Percentiles rank a stretch among this genome's conserved stretches.
phyloP scores from a whole-genome alignment of 768 basidiomycete genomes.

The Trametes coccinea region DNA sequence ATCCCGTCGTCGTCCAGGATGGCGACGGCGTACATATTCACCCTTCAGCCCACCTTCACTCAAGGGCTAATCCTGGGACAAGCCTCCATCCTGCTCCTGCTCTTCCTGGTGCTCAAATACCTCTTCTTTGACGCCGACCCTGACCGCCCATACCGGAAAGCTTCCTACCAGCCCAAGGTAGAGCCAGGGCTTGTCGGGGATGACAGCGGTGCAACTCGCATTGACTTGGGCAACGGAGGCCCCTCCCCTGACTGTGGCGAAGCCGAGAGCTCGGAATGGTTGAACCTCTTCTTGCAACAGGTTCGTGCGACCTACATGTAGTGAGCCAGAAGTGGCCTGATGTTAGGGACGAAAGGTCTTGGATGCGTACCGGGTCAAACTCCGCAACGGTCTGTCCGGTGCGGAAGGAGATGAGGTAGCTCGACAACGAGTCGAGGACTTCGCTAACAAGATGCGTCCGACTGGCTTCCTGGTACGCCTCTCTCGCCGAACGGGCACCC shows the following conservation, averaged over 20 bases:
- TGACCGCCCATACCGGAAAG: conserved; percentile 52
- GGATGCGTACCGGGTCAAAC: conserved; percentile 73
- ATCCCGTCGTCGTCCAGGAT: conserved; percentile 19
- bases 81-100: conserved; percentile 77
- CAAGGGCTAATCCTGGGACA: conserved; percentile 94
- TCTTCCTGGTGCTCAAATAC: conserved; percentile 85
- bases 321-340: not conserved
- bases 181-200: conserved; percentile 42
- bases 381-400: conserved; percentile 70
- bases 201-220: not conserved
- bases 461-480: conserved; percentile 61
- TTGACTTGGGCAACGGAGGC: not conserved
- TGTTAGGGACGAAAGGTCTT: conserved; percentile 47
- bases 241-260: conserved; percentile 22
- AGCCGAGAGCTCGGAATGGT: conserved; percentile 86
- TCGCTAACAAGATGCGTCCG: conserved; percentile 77
- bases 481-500: conserved; percentile 1
- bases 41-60: conserved; percentile 87
- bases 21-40: conserved; percentile 64
- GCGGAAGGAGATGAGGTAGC: conserved; percentile 82
- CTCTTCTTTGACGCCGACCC: conserved; percentile 84
- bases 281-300: conserved; percentile 83
- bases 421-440: conserved; percentile 74
- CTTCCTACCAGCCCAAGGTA: conserved; percentile 60
- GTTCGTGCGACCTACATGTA: conserved; percentile 37